Evolutionary conservation across 2,329 filamentous ascomycete species (phyloP).

Genomic region (Xylariaceae sp.): DNA sequence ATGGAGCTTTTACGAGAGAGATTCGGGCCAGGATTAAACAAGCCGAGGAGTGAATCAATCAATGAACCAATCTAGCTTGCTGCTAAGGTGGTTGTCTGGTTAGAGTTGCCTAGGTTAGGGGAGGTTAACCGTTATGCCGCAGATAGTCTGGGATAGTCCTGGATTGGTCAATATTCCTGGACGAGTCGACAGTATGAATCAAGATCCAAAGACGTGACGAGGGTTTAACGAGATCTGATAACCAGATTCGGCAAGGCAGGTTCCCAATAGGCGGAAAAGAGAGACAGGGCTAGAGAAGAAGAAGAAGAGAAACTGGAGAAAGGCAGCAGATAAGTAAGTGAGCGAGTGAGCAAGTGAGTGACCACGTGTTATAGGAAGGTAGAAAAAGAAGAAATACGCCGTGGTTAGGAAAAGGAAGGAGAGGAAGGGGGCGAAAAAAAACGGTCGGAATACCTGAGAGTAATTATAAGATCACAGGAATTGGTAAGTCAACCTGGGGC

Average conservation of each 20-base stretch:
- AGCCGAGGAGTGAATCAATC: neutral
- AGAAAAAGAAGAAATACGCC: neutral
- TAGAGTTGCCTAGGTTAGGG: neutral
- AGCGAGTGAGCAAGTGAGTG: conserved; percentile 13
- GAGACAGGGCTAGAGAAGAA: conserved; percentile 10
- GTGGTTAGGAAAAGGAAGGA: neutral
- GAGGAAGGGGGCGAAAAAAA: neutral
- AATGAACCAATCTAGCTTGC: neutral
- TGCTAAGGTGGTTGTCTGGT: neutral
- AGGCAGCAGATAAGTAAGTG: no score
- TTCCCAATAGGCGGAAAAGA: conserved; percentile 2
- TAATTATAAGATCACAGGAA: no score
- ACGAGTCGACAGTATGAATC: neutral
- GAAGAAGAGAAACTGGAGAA: neutral
- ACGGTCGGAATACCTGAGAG: neutral
- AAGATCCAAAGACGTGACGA: neutral
- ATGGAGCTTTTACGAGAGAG: no score
- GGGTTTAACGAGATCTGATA: conserved; percentile 4
- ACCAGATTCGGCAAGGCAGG: neutral
- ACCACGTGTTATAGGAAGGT: conserved; percentile 20
- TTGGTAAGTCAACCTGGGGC: no score
- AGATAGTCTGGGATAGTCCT: neutral
- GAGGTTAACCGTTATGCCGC: no score
- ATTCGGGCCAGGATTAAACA: neutral
- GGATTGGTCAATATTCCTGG: neutral